Base-by-base conservation (phyloP, 2,329 filamentous ascomycete species). In the Fusarium secorum region DNA sequence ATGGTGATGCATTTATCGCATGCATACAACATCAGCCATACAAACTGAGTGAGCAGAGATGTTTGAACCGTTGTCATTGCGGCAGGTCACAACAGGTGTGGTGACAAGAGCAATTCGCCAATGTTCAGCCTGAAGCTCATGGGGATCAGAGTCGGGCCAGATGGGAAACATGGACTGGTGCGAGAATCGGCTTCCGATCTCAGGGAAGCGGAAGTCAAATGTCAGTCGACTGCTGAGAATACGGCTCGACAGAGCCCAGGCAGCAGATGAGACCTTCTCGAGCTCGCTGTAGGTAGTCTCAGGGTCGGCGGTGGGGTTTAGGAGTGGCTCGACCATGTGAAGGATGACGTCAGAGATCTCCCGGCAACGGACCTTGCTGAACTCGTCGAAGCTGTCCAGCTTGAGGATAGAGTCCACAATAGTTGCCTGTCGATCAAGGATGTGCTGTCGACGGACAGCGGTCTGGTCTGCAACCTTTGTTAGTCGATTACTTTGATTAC, bases 41-140 rank as follows among this genome's bases (percentile, higher is more conserved):
- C 81, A 76, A 26, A 87, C 78, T 11, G 82, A 82, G 60, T 82
- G 83, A 4, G 83, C 80, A 30, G 82, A 80, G 48, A 86, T 83
- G 58, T 81, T 82, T 46, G 77, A 74, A 18, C 83, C 85, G 4
- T 79, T 82, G 39, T 88, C 86, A 68, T 87, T 86, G 35, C 86
- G 82, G 71, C 86, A 83, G 4, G 85, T 88, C 48, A 89, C 83
- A 13, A 85, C 82, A 2, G 87, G 87, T 0, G 87, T 88, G 9
- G 86, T 84, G 32, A 86, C 84, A 4, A 88, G 80, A 57, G 84
- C 83, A n/a, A 89, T 77, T 9, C 86, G 83, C 78, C 81, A 85
- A 72, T 88, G 85, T 72, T 82, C 81, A 10, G 81, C 78, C 78
- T 88, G 85, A 24, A 88, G 76, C 55, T 83, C 79, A 59, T 80